Percentiles rank a stretch among this genome's conserved stretches.
Conservation (phyloP, 106 monocot genomes). For the Platanthera guangdongensis region DNA sequence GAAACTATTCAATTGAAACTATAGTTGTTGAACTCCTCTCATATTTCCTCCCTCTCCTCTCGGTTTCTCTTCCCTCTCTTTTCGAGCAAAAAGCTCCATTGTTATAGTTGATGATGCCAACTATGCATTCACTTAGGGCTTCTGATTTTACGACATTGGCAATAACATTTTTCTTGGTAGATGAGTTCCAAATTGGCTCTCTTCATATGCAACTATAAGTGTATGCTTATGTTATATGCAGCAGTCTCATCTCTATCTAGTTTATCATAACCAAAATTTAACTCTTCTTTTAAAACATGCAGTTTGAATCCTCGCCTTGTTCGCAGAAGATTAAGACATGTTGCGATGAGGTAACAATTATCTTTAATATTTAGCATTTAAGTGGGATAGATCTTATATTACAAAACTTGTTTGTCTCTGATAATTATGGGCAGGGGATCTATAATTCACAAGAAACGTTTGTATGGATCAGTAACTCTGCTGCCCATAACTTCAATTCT, state of each 20-base stretch:
- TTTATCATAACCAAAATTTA: background rate
- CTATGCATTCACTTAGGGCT: background rate
- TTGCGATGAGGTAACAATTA: slow-evolving; percentile 66
- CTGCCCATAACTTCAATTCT: slow-evolving; percentile 58
- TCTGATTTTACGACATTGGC: background rate
- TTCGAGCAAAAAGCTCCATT: no score
- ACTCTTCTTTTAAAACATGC: slow-evolving; percentile 11
- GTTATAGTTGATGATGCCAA: background rate
- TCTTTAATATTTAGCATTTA: background rate
- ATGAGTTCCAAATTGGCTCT: background rate
- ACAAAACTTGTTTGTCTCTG: slow-evolving; percentile 5
- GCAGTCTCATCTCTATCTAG: background rate
- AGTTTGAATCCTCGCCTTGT: slow-evolving; percentile 86
- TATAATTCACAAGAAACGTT: slow-evolving; percentile 59
- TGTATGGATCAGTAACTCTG: slow-evolving; percentile 74
- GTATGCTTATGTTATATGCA: background rate
- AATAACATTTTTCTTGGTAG: background rate
- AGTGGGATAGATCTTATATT: background rate
- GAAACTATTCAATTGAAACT: no score
- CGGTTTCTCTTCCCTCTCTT: no score
- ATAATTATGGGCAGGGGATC: slow-evolving; percentile 45
- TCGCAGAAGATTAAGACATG: slow-evolving; percentile 76
- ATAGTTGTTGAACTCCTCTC: no score
- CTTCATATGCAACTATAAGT: background rate
- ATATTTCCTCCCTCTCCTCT: no score